phyloP scores from a whole-genome alignment of 768 basidiomycete genomes.

The Suillus fuscotomentosus region DNA sequence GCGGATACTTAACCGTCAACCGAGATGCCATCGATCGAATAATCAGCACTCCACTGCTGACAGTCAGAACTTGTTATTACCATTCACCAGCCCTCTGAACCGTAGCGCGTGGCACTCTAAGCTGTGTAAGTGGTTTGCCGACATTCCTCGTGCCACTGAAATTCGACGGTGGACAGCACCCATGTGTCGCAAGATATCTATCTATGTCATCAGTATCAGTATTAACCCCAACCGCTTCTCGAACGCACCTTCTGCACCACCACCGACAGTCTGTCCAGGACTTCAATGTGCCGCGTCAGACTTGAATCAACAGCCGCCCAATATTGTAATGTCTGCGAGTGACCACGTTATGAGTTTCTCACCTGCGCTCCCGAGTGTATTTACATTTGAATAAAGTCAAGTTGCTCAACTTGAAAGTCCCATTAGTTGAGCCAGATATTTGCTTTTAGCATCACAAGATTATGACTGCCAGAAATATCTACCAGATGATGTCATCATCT shows the following conservation, averaged over 20 bases:
- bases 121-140: background rate
- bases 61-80: background rate
- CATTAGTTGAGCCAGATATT: slow-evolving; percentile 91
- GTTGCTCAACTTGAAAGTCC: background rate
- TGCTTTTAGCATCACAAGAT: slow-evolving; percentile 95
- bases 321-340: background rate
- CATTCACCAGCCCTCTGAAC: background rate
- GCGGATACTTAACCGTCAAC: background rate
- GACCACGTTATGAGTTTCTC: background rate
- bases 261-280: background rate
- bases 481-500: slow-evolving; percentile 75
- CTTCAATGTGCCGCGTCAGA: background rate
- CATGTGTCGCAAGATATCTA: background rate
- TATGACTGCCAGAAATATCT: slow-evolving; percentile 81
- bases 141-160: background rate
- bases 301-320: background rate
- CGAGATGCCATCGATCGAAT: background rate
- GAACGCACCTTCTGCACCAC: background rate
- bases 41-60: background rate
- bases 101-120: background rate
- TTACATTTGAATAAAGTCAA: slow-evolving; percentile 4
- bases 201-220: background rate
- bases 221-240: too few relatives aligned
- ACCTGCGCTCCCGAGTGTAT: slow-evolving; percentile 36
- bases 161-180: background rate